These are phyloP conservation scores for Phaeotremella fagi DNA, from an alignment of 768 basidiomycete genomes.

Conservation along the genomic window DNA sequence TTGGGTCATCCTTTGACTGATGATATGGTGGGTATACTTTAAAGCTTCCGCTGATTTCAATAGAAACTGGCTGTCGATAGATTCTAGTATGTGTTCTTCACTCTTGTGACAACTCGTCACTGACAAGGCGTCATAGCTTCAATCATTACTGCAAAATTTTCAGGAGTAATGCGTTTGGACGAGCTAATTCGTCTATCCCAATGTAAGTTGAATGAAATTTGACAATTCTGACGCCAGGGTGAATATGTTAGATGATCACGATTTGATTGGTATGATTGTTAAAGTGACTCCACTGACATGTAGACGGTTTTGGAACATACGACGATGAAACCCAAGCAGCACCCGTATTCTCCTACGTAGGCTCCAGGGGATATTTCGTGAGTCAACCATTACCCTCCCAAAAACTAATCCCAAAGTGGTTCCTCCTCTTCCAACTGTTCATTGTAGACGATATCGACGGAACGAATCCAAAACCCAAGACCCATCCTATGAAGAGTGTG, in stretches of 20 bases:
- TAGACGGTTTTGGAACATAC: constrained; percentile 43
- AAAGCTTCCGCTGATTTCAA: neutral
- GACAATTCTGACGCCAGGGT: constrained; percentile 18
- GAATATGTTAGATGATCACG: constrained; percentile 52
- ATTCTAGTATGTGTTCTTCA: constrained; percentile 34
- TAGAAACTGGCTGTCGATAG: constrained; percentile 66
- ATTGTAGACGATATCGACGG: constrained; percentile 76
- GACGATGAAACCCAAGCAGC: constrained; percentile 41
- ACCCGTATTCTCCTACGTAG: constrained; percentile 58
- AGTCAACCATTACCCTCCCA: constrained; percentile 48
- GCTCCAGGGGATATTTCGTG: constrained; percentile 72
- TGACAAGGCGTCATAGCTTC: constrained; percentile 56
- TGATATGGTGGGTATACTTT: constrained; percentile 55
- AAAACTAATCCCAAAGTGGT: constrained; percentile 48
- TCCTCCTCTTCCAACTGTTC: constrained; percentile 89
- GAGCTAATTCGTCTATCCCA: constrained; percentile 85
- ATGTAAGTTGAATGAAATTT: constrained; percentile 41
- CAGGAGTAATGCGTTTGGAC: constrained; percentile 80
- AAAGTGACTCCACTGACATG: constrained; percentile 1
- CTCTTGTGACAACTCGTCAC: neutral
- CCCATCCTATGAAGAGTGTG: constrained; percentile 64
- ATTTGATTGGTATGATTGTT: constrained; percentile 56
- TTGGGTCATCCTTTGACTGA: constrained; percentile 59
- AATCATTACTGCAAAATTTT: constrained; percentile 85
- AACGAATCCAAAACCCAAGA: constrained; percentile 57